phyloP scores from a whole-genome alignment of 2,329 filamentous ascomycete species.

The Epicoccum nigrum region DNA sequence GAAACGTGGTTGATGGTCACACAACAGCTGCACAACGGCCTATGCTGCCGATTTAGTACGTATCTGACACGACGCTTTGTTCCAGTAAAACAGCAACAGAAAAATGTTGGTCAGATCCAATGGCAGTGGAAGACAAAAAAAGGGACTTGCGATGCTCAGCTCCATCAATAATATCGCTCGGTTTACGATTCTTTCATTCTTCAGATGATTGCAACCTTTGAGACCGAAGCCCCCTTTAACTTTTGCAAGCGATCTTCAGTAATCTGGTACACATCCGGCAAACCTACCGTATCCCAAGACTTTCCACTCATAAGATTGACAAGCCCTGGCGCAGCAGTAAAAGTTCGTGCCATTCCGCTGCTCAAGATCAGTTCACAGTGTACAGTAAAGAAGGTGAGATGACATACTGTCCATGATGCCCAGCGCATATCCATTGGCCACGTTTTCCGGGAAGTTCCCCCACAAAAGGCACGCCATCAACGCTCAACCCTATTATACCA shows the following conservation, averaged over 20 bases:
- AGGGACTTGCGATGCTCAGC: not conserved
- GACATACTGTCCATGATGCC: constrained; percentile 39
- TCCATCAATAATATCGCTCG: too few relatives aligned
- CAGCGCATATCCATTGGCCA: constrained; percentile 37
- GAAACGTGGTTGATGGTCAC: constrained; percentile 15
- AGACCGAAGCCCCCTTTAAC: constrained; percentile 1
- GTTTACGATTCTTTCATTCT: too few relatives aligned
- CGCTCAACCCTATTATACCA: constrained; percentile 34
- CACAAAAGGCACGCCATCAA: constrained; percentile 35
- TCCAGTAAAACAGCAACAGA: not conserved
- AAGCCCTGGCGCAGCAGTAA: constrained; percentile 36
- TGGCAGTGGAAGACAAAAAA: not conserved
- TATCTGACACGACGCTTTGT: constrained; percentile 5
- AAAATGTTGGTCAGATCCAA: not conserved
- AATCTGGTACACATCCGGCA: constrained; percentile 34
- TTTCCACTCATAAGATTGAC: constrained; percentile 33
- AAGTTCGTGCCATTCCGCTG: constrained; percentile 37
- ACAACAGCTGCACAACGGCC: constrained; percentile 15
- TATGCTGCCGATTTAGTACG: constrained; percentile 14
- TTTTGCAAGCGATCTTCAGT: constrained; percentile 23
- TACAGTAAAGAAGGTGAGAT: not conserved
- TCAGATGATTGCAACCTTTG: constrained; percentile 20
- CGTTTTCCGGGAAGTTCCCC: constrained; percentile 30
- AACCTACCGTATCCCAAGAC: constrained; percentile 25
- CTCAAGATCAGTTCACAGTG: constrained; percentile 6